phyloP scores from a whole-genome alignment of 2,329 filamentous ascomycete genomes.

The Clonostachys rosea region DNA sequence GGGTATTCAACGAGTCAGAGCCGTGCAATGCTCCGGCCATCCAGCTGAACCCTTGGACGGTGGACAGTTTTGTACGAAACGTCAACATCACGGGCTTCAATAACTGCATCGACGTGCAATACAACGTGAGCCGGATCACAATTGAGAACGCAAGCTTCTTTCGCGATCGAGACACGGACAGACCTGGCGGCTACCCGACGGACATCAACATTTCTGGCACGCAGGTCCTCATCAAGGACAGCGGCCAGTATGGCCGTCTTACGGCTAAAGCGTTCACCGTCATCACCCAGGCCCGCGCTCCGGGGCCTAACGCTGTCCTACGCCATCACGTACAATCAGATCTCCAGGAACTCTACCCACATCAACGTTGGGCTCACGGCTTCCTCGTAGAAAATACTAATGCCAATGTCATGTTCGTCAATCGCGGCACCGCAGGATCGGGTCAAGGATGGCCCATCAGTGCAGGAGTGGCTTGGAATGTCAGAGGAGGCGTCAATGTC shows the following conservation, averaged over 20 bases:
- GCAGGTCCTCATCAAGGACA: neutral
- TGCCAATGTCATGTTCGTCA: neutral
- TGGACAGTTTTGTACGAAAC: neutral
- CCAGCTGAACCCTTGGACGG: neutral
- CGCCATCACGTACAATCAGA: neutral
- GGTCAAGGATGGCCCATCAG: neutral
- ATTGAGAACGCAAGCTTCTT: neutral
- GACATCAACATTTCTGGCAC: neutral
- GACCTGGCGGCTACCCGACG: neutral
- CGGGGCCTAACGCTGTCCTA: neutral
- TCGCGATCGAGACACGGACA: neutral
- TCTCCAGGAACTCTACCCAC: neutral
- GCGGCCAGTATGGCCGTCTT: neutral
- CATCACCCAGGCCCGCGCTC: too few relatives aligned
- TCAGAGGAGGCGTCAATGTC: neutral
- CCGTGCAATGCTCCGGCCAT: neutral
- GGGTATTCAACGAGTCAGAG: neutral
- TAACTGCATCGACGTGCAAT: neutral
- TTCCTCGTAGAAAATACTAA: neutral
- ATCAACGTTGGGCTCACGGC: neutral
- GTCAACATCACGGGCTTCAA: conserved; percentile 1
- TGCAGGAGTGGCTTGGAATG: conserved; percentile 1
- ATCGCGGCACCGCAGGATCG: too few relatives aligned
- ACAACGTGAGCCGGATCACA: neutral
- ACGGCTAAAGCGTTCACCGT: too few relatives aligned